Evolutionary conservation across 169 alveolate genomes (phyloP).

Genomic region (Fabrea salina): DNA sequence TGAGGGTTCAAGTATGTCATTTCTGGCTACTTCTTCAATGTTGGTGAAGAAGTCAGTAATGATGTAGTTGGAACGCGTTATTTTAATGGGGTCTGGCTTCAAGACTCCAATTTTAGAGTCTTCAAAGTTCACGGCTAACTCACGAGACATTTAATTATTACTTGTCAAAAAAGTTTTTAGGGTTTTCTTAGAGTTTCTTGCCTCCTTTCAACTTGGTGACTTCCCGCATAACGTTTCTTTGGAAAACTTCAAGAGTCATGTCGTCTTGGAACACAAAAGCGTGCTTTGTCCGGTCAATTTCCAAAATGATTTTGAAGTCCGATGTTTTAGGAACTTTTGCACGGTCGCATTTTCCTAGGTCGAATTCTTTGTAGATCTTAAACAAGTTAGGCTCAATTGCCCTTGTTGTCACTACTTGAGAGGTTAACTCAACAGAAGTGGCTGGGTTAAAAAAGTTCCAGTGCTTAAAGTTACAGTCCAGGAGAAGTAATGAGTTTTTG

Average conservation of each 20-base stretch:
- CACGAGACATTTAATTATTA: too few species aligned
- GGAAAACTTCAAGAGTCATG: conserved; percentile 19
- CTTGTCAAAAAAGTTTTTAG: too few species aligned
- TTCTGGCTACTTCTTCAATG: conserved; percentile 43
- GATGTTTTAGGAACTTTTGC: background rate
- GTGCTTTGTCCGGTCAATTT: background rate
- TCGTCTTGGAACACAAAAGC: conserved; percentile 5
- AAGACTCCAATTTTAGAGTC: too few species aligned
- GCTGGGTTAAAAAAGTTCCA: background rate
- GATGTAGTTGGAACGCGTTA: background rate
- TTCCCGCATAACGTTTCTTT: conserved; percentile 13
- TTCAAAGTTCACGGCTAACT: too few species aligned
- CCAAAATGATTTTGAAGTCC: background rate
- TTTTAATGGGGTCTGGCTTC: too few species aligned
- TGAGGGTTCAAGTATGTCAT: background rate
- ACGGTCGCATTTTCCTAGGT: background rate
- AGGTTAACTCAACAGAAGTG: too few species aligned
- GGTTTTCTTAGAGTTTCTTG: too few species aligned
- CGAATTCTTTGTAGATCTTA: background rate
- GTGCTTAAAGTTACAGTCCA: background rate
- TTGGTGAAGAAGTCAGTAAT: conserved; percentile 44
- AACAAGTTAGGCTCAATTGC: background rate
- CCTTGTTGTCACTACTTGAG: too few species aligned
- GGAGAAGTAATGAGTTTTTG: background rate
- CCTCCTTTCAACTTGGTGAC: conserved; percentile 2